These are phyloP conservation scores for Monilinia fructigena DNA, from an alignment of 2,329 filamentous ascomycete genomes.

Conservation along the genomic window DNA sequence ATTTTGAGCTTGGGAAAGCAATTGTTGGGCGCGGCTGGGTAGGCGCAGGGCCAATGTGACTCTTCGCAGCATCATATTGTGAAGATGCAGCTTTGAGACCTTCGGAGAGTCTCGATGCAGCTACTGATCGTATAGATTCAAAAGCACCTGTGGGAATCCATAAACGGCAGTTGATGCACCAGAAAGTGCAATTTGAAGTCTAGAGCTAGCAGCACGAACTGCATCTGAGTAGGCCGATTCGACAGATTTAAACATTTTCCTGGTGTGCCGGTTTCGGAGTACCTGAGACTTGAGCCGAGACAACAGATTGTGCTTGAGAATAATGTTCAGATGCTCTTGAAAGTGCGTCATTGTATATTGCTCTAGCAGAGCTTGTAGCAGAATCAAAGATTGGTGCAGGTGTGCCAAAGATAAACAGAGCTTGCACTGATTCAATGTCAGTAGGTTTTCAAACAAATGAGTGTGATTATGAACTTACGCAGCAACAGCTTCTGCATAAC, in stretches of 20 bases:
- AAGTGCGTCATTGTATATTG: conserved; percentile 64
- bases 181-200: conserved; percentile 36
- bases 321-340: conserved; percentile 67
- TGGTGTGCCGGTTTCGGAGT: conserved; percentile 68
- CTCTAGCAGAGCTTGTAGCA: conserved; percentile 45
- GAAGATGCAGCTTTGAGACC: conserved; percentile 69
- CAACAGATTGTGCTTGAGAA: conserved; percentile 62
- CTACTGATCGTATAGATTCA: conserved; percentile 63
- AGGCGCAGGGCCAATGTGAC: conserved; percentile 59
- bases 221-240: conserved; percentile 67
- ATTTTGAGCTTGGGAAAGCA: conserved; percentile 59
- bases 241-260: conserved; percentile 65
- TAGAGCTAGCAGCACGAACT: conserved; percentile 59
- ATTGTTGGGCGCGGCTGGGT: conserved; percentile 51
- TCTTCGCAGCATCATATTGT: conserved; percentile 68
- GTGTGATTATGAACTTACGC: conserved; percentile 45
- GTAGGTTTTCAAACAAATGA: conserved; percentile 28
- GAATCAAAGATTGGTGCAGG: conserved; percentile 58
- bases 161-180: conserved; percentile 52
- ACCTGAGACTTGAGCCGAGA: conserved; percentile 66
- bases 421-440: conserved; percentile 44
- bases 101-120: conserved; percentile 66
- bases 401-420: conserved; percentile 61
- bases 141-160: conserved; percentile 52
- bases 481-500: conserved; percentile 56